Conservation (phyloP, 208 protist genomes). For the Endotrypanum monterogeii region DNA sequence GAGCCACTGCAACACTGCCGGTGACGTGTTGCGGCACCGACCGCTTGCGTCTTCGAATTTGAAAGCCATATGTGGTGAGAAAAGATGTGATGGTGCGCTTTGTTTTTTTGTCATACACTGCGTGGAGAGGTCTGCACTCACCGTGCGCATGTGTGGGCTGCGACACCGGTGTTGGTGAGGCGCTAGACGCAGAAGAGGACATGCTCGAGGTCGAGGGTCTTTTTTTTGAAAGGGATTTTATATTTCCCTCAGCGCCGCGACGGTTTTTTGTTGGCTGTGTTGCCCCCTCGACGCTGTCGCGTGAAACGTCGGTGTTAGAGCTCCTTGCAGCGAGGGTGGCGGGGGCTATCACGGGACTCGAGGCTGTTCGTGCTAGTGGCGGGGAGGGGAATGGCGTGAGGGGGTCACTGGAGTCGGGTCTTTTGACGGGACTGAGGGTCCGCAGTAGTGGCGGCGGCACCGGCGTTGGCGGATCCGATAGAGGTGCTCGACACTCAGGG, state of each 20-base stretch:
- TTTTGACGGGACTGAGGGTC: background rate
- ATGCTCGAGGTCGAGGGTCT: background rate
- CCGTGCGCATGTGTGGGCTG: background rate
- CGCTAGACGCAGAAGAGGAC: background rate
- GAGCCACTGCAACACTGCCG: background rate
- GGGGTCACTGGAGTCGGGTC: background rate
- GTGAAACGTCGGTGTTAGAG: background rate
- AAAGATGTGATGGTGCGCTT: background rate
- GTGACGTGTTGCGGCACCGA: background rate
- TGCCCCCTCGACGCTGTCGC: too few species aligned
- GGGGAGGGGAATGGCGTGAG: background rate
- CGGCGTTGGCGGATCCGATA: background rate
- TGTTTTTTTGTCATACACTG: background rate
- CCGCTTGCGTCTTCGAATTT: background rate
- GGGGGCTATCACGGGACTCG: background rate
- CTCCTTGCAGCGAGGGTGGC: background rate
- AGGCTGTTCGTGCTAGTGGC: background rate
- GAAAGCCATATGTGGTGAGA: too few species aligned
- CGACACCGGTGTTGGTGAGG: background rate
- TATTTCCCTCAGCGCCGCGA: background rate
- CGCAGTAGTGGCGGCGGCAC: background rate
- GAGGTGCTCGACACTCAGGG: background rate
- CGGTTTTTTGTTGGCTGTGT: too few species aligned
- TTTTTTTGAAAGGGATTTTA: too few species aligned
- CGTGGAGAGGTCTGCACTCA: background rate